Evolutionary conservation across 495 filamentous ascomycete species (phyloP).

Genomic region (Penicillium turbatum): DNA sequence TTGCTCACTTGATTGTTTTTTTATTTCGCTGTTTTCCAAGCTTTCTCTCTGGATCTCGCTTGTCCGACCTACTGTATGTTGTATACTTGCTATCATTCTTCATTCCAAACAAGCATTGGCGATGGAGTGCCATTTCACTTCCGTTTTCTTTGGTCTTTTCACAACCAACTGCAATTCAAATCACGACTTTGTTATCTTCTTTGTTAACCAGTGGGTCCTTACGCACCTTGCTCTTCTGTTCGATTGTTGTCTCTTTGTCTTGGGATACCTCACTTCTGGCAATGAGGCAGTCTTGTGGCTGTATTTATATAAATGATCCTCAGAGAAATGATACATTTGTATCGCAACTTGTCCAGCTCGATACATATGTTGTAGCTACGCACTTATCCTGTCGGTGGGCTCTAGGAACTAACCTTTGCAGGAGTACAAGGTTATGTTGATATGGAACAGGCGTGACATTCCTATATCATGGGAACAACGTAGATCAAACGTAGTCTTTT

Average conservation of each 20-base stretch:
- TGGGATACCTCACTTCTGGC: not conserved
- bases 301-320: slow-evolving; percentile 2
- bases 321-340: not conserved
- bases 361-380: too few species aligned
- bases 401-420: too few species aligned
- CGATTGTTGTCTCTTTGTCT: not conserved
- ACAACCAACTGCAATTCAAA: slow-evolving; percentile 5
- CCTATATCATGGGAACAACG: too few species aligned
- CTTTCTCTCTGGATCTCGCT: slow-evolving; percentile 2
- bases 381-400: too few species aligned
- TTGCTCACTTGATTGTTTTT: not conserved
- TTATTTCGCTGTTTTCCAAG: not conserved
- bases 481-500: slow-evolving; percentile 23
- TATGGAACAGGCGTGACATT: not conserved
- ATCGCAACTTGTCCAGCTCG: not conserved
- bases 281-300: slow-evolving; percentile 5
- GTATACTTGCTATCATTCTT: slow-evolving; percentile 11
- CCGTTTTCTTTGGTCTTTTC: not conserved
- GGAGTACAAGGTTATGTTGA: too few species aligned
- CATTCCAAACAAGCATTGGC: slow-evolving; percentile 15
- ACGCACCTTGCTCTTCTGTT: not conserved
- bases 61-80: slow-evolving; percentile 11
- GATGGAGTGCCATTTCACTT: not conserved
- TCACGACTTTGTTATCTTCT: slow-evolving; percentile 7
- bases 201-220: not conserved